Evolutionary conservation across 2,329 filamentous ascomycete genomes (phyloP), one percentile per base, ranked within the genome.

Genomic region (Paecilomyces sp.): DNA sequence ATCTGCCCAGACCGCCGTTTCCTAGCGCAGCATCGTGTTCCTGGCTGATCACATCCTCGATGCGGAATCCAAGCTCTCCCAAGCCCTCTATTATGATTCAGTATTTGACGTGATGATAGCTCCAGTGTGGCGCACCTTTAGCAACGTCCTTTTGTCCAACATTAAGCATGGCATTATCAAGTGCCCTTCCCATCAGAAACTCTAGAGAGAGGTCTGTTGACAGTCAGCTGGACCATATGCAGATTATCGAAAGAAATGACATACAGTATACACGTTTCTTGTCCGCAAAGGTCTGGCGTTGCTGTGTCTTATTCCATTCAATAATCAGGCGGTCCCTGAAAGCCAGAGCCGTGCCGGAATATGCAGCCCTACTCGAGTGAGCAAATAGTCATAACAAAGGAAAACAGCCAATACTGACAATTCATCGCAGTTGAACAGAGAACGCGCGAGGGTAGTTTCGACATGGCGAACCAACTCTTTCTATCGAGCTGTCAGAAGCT

Each of bases 81-180:
- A 99, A 84, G 66, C 94, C 94, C 68, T 90, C 91, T 95, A 64
- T 5, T 55, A 57, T 11, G 15, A 12, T 28, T 68, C 54, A 74
- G 70, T 55, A 34, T 47, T 13, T 8, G 55, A 22, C 18, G 52
- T 55, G 57, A 67, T 59, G 65, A 61, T 30, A 62, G 34, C 62
- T 36, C 47, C 12, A 22, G 24, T 22, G 31, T n/a, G 34, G 13
- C 83, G 67, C 76, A 94, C 92, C 83, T 77, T 86, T 88, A 57
- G 94, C 93, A 61, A 88, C 80, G 68, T 92, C 85, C 78, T 97
- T 99, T 74, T 91, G 82, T 25, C 90, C 90, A 59, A 96, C 86
- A 74, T 99, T 99, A 65, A 99, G 84, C 91, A 99, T 97, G 64
- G 94, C 93, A 85, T 99, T 99, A 81, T 99, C 94, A 64, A 99